phyloP scores from a whole-genome alignment of 2,329 filamentous ascomycete species.

The Zasmidium citrigriseum region DNA sequence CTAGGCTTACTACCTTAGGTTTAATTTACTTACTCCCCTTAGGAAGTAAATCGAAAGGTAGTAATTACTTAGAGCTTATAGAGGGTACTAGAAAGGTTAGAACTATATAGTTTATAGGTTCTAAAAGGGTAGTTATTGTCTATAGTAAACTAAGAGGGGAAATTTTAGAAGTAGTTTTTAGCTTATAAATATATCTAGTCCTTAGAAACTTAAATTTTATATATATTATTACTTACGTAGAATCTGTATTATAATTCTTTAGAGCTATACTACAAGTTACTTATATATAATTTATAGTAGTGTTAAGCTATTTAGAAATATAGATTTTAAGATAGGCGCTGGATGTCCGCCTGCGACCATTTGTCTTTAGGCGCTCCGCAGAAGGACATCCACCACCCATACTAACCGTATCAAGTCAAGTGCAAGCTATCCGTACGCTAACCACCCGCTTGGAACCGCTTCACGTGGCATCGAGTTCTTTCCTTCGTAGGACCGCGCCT shows the following conservation, averaged over 20 bases:
- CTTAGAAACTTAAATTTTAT: not conserved
- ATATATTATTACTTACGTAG: not conserved
- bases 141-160: not conserved
- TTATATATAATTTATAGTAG: not conserved
- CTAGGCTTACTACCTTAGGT: too few relatives aligned
- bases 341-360: slow-evolving; percentile 22
- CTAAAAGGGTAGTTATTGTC: not conserved
- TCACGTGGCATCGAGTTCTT: too few relatives aligned
- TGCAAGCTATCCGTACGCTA: too few relatives aligned
- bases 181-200: not conserved
- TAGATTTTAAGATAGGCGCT: not conserved
- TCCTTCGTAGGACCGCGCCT: too few relatives aligned
- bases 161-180: not conserved
- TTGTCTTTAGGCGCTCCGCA: slow-evolving; percentile 28
- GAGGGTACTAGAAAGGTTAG: not conserved
- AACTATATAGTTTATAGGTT: not conserved
- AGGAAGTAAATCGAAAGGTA: too few relatives aligned
- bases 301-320: not conserved
- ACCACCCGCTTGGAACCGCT: too few relatives aligned
- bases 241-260: not conserved
- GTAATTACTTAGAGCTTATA: not conserved
- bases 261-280: not conserved
- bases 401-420: too few relatives aligned
- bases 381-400: too few relatives aligned
- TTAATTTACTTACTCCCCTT: too few relatives aligned